These are phyloP conservation scores for Pythium angustatum DNA, from an alignment of 352 stramenopile species.

Conservation along the genomic window DNA sequence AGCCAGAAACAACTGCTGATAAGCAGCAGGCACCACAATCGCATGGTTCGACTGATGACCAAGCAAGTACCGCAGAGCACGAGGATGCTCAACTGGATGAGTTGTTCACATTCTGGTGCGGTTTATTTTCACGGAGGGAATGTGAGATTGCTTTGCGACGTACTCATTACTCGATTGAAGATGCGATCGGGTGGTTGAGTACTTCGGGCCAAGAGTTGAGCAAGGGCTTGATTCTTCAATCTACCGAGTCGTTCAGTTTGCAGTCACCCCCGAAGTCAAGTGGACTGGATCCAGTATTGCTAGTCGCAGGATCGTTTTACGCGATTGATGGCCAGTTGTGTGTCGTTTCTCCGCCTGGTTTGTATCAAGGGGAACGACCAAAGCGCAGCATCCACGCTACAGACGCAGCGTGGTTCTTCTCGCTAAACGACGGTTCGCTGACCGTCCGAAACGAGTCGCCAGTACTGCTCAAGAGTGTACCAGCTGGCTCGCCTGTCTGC, in stretches of 20 bases:
- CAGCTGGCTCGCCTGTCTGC: slow-evolving; percentile 65
- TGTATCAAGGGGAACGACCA: slow-evolving; percentile 51
- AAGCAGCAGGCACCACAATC: not conserved
- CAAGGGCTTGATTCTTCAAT: slow-evolving; percentile 44
- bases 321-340: slow-evolving; percentile 56
- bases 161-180: slow-evolving; percentile 40
- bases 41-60: not conserved
- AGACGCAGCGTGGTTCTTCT: slow-evolving; percentile 78
- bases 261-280: slow-evolving; percentile 29
- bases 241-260: slow-evolving; percentile 21
- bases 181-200: slow-evolving; percentile 50
- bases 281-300: slow-evolving; percentile 64
- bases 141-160: slow-evolving; percentile 59
- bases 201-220: slow-evolving; percentile 47
- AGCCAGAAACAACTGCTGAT: not conserved
- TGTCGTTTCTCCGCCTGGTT: slow-evolving; percentile 59
- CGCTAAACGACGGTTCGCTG: slow-evolving; percentile 41
- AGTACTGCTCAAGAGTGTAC: slow-evolving; percentile 54
- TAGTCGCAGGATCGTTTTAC: slow-evolving; percentile 77
- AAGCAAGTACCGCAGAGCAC: slow-evolving; percentile 3
- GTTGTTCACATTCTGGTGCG: slow-evolving; percentile 55
- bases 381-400: slow-evolving; percentile 49
- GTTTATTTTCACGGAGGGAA: slow-evolving; percentile 58
- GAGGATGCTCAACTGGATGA: slow-evolving; percentile 36
- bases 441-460: slow-evolving; percentile 32